Conservation (phyloP, 176 grass and related monocot genomes). For the Lolium multiflorum region DNA sequence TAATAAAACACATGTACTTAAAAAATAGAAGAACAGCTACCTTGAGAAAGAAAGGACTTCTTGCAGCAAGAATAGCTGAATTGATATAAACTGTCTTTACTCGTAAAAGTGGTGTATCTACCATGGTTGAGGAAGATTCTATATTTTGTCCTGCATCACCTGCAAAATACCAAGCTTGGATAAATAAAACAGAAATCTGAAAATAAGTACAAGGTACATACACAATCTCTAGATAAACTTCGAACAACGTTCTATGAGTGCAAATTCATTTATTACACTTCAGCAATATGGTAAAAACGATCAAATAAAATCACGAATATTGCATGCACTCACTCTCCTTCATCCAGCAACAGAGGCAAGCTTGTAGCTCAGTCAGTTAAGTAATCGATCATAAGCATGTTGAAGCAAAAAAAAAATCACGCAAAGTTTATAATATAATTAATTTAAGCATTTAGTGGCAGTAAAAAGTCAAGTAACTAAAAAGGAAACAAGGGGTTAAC, state of each 20-base stretch:
- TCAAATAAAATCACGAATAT: neutral
- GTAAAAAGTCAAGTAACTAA: too few relatives aligned
- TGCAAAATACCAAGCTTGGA: too few relatives aligned
- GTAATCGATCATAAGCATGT: neutral
- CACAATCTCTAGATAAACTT: neutral
- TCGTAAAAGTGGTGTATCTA: conserved; percentile 54
- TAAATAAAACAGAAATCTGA: too few relatives aligned
- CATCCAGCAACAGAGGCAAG: neutral
- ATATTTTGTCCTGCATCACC: too few relatives aligned
- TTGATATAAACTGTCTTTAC: conserved; percentile 88
- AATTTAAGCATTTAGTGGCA: too few relatives aligned
- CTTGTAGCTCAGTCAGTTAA: neutral
- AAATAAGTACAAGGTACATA: too few relatives aligned
- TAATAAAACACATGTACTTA: conserved; percentile 7
- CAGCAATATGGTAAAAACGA: too few relatives aligned
- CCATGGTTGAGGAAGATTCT: too few relatives aligned
- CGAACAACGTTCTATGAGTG: neutral
- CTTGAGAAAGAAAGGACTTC: conserved; percentile 99
- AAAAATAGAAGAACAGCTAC: conserved; percentile 43
- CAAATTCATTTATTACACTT: neutral
- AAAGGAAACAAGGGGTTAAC: too few relatives aligned
- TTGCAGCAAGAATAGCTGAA: conserved; percentile 92
- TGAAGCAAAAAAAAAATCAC: too few relatives aligned
- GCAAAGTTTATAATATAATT: too few relatives aligned
- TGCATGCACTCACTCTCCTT: neutral